Conservation (phyloP, 495 filamentous ascomycete genomes). For the Letharia lupina region DNA sequence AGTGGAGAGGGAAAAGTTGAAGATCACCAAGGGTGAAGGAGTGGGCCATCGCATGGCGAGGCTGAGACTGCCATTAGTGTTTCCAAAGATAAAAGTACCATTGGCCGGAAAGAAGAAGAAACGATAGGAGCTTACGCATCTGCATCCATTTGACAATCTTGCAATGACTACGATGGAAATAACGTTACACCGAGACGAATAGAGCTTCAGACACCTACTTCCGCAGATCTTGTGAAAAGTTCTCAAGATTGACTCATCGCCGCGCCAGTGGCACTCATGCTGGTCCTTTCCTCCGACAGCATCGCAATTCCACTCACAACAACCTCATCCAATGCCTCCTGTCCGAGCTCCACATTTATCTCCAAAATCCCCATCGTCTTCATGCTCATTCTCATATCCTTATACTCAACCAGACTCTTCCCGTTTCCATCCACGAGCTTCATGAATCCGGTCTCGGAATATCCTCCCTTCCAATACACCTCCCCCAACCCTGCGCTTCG, state of each 20-base stretch:
- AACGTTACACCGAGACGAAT: background rate
- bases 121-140: background rate
- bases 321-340: background rate
- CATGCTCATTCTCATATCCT: background rate
- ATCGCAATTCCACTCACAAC: constrained; percentile 2
- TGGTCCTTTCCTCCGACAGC: background rate
- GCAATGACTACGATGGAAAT: background rate
- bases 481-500: background rate
- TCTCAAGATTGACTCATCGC: background rate
- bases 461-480: background rate
- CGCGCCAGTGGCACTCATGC: background rate
- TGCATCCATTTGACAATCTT: background rate
- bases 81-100: constrained; percentile 52
- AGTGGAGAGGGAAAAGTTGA: constrained; percentile 36
- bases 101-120: constrained; percentile 7
- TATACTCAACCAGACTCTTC: constrained; percentile 2
- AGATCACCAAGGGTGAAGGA: constrained; percentile 51
- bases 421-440: background rate
- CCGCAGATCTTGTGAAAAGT: background rate
- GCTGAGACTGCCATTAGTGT: constrained; percentile 70
- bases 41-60: constrained; percentile 54
- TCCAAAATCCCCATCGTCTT: background rate
- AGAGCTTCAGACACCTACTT: background rate
- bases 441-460: background rate
- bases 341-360: background rate